Evolutionary conservation across 495 filamentous ascomycete genomes (phyloP), one percentile per base, ranked within the genome.

Genomic region (Penicillium verhagenii): DNA sequence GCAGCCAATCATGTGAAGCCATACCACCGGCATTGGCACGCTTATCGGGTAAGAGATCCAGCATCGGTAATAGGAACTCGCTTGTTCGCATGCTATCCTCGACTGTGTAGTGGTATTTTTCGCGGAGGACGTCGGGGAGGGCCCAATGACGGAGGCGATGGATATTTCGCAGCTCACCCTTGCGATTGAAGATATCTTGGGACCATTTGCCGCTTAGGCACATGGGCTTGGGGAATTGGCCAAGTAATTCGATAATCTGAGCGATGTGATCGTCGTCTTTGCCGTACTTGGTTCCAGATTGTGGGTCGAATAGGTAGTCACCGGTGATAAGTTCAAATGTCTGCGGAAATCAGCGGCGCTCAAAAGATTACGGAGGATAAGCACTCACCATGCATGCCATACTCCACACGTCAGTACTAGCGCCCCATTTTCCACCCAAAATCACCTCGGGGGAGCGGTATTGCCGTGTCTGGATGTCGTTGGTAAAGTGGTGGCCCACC

Each of bases 191-290:
- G 58, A 99, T 99, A 68, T 97, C 95, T 69, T 97, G 93, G 7
- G 87, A 91, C 94, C 94, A 99, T 72, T 96, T 96, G 37, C 94
- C 94, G 1, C 87, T 86, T 40, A 94, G 79, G 66, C 88, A 96
- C 23, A 97, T 84, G 3, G 90, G 87, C 65, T 94, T 94, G 42
- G 94, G 93, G 69, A 99, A 97, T 18, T 86, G 84, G 19, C 94
- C 94, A 8, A 99, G 84, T 28, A 99, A 85, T 70, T 99, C 94
- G 71, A 99, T 97, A 65, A 99, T 97, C 69, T 99, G 94, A 3
- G 94, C 94, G 39, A 97, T 99, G 74, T 99, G 94, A 71, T 99
- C 94, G 73, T 99, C 94, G 69, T 99, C 94, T 78, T 99, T 99
- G 66, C 94, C 94, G 67, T 99, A 99, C 72, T 97, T 97, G 19